phyloP scores from a whole-genome alignment of 1,139 yeast genomes.

The Pneumocystis oryctolagi region DNA sequence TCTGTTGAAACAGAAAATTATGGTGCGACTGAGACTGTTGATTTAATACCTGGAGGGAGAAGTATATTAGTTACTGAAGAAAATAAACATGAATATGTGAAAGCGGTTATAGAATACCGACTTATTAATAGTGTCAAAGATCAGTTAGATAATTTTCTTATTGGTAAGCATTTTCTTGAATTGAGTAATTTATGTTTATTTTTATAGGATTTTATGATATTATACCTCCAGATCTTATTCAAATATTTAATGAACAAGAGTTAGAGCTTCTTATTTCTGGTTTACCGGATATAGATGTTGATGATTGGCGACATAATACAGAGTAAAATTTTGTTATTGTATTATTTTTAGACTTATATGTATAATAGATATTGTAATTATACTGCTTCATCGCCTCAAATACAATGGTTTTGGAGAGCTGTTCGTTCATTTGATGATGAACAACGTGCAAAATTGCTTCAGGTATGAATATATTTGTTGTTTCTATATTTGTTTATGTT shows the following conservation, averaged over 20 bases:
- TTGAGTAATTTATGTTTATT: not conserved
- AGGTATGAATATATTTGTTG: constrained; percentile 21
- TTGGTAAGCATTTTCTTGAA: constrained; percentile 20
- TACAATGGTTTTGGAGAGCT: constrained; percentile 98
- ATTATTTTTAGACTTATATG: not conserved
- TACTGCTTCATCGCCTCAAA: constrained; percentile 69
- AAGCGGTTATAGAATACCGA: constrained; percentile 71
- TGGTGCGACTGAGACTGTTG: constrained; percentile 72
- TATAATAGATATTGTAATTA: constrained; percentile 45
- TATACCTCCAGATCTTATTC: constrained; percentile 70
- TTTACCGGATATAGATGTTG: constrained; percentile 86
- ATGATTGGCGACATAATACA: constrained; percentile 87
- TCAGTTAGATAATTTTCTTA: constrained; percentile 72
- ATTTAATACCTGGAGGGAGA: constrained; percentile 68
- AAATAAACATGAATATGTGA: constrained; percentile 82
- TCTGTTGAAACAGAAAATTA: constrained; percentile 88
- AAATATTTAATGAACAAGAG: constrained; percentile 92
- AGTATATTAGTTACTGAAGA: constrained; percentile 77
- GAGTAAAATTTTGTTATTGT: constrained; percentile 24
- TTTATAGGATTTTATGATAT: constrained; percentile 68
- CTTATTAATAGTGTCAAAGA: constrained; percentile 70
- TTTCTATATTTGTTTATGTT: not conserved
- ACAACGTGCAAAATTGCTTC: constrained; percentile 83
- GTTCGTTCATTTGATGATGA: constrained; percentile 88
- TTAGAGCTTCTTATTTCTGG: constrained; percentile 85